Base-by-base conservation (phyloP, 1,284 basidiomycete genomes). In the Coniferiporia weirii region DNA sequence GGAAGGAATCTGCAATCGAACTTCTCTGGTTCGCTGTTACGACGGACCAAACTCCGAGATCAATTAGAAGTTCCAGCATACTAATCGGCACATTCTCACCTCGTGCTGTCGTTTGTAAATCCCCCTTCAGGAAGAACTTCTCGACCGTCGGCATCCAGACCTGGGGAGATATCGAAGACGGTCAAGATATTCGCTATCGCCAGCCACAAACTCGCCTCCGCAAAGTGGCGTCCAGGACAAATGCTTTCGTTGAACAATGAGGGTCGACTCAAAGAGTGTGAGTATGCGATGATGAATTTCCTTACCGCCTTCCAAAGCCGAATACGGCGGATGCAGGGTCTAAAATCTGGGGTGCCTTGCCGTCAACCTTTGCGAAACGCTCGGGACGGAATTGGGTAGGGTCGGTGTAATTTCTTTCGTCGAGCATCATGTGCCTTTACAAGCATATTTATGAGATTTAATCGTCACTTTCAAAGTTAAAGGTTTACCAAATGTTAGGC, bases 151-250 rank as follows among this genome's bases (percentile, higher is more conserved):
- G 43, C 47, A 20, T 57, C 61, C 47, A 53, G 34, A 8, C 17
- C 45, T 15, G 49, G 55, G 34, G 27, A 20, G 35, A 64, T 57
- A 51, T 62, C 52, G 50, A 62, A 64, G 19, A 48, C 36, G 9
- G 50, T 49, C 9, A 64, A 54, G 17, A 62, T 56, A 36, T 22
- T 57, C 2, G 61, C 61, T 27, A 64, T 59, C 10, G 61, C 52
- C n/a, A 64, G 44, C 61, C 60, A 65, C 1, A 63, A 43, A 17
- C 52, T 59, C 19, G 56, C 48, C 47, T 65, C 64, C 15, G 64
- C 64, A 34, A 63, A 61, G 46, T 57, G 45, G 6, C 55, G 32
- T 8, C 64, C 64, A 10, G 64, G 62, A 55, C 64, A 65, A 22
- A 62, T 56, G 15, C 56, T 54, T 15, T n/a, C 2, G 7, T n/a